Evolutionary conservation across 139 green algal genomes (phyloP).

Genomic region (Zygnema cylindricum): DNA sequence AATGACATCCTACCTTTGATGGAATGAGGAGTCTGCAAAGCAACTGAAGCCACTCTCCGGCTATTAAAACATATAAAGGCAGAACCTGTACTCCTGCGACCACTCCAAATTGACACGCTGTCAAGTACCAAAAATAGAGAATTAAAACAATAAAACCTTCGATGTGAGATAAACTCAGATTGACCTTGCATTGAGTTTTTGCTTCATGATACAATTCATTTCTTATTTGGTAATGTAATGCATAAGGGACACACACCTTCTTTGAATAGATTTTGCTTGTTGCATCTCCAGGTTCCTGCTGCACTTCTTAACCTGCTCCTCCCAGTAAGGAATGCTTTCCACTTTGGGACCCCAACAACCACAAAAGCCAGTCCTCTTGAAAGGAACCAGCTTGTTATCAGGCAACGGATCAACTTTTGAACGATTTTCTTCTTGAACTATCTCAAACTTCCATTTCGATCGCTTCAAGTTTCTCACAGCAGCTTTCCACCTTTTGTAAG

Average conservation of each 20-base stretch:
- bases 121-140: no score
- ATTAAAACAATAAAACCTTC: no score
- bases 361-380: conserved; percentile 18
- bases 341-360: conserved; percentile 21
- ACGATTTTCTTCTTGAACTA: not conserved
- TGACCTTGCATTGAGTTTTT: no score
- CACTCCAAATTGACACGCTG: no score
- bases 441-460: not conserved
- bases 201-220: no score
- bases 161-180: no score
- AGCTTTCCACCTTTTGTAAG: conserved; percentile 20
- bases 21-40: conserved; percentile 40
- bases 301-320: conserved; percentile 27
- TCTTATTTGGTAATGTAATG: no score
- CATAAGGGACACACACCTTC: conserved; percentile 13
- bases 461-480: conserved; percentile 20
- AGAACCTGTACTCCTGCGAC: conserved; percentile 16
- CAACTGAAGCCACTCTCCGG: conserved; percentile 32
- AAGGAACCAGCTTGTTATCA: not conserved
- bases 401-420: not conserved
- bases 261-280: not conserved
- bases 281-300: conserved; percentile 33
- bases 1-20: conserved; percentile 9
- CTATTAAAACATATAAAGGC: conserved; percentile 59
- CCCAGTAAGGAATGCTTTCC: conserved; percentile 31